A percentile compares a stretch with the other conserved stretches of the same genome.
phyloP scores from a whole-genome alignment of 257 asterid species.

The Gardenia jasminoides region DNA sequence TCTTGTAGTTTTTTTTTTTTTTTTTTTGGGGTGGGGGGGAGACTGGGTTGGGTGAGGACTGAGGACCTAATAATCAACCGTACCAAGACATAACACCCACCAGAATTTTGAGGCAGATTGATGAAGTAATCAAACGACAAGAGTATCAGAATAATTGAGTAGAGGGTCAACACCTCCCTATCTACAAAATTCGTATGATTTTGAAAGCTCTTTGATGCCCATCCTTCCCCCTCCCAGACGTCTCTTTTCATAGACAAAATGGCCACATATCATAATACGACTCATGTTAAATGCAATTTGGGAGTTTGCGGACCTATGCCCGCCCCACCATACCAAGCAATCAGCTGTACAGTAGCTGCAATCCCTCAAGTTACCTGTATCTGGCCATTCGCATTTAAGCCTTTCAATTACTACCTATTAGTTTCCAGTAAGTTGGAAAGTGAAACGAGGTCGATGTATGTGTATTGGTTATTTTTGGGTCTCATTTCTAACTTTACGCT shows the following conservation, averaged over 20 bases:
- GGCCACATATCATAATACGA: background rate
- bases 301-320: constrained; percentile 2
- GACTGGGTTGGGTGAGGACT: too few species aligned
- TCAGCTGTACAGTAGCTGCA: background rate
- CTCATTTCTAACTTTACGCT: too few species aligned
- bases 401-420: background rate
- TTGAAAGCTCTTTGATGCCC: background rate
- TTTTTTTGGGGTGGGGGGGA: too few species aligned
- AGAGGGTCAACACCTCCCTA: background rate
- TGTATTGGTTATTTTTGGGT: too few species aligned
- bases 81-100: background rate
- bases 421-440: too few species aligned
- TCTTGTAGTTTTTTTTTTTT: too few species aligned
- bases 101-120: too few species aligned
- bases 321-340: background rate
- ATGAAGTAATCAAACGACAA: background rate
- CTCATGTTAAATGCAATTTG: background rate
- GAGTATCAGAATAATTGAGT: constrained; percentile 1
- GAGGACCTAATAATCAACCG: background rate
- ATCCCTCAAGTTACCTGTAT: background rate
- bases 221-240: background rate
- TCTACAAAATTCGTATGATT: background rate
- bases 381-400: background rate
- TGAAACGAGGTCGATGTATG: too few species aligned
- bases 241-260: background rate